Evolutionary conservation across 805 yeast genomes (phyloP), one percentile per base, ranked within the genome.

Genomic region (Hanseniaspora pseudoguilliermondii): DNA sequence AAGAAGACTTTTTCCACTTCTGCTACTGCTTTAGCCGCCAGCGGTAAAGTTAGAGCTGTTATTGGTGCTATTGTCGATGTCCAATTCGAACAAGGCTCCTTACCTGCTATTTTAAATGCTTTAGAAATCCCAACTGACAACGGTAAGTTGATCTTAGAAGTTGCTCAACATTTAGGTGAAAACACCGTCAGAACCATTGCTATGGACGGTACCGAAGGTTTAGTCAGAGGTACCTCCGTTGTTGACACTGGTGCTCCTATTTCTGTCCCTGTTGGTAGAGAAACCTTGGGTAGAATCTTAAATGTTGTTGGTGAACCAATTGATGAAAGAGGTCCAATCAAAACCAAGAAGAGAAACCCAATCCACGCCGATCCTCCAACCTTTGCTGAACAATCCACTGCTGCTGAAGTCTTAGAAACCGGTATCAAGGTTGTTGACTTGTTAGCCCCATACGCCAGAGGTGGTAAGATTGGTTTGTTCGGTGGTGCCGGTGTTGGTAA

Each of bases 401-500:
- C 83, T 65, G 97, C 98, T 63, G 97, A 93, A 82, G 90, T 93
- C 69, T 83, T 93, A 73, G 98, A 90, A 81, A 91, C 98, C 64
- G 97, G 98, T 88, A 91, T 91, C 75, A 91, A 91, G 83, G 98
- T 91, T 76, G 98, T 91, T 79, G 98, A 91, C 75, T 81, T 91
- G 73, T 83, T 91, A 66, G 98, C 98, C 67, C 98, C 98, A 68
- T 91, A 91, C 81, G 97, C 98, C 73, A 89, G 97, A 87, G 98
- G 98, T 87, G 98, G 98, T 87, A 91, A 91, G 84, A 91, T 91
- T 88, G 98, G 98, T 84, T 84, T 91, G 73, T 91, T 91, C 86
- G 98, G 98, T 82, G 98, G 98, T 91, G 98, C 98, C 76, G 98
- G 98, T 91, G 98, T 91, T 86, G 98, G 98, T 80, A 91, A 91